A percentile compares a stretch with the other conserved stretches of the same genome.
phyloP scores from a whole-genome alignment of 345 rosid genomes.

The thale cress (Arabidopsis thaliana) region TAIR10.1 NC_003070.9:2099001-2099500 shows the following conservation, averaged over 20 bases:
- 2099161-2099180: slow-evolving; percentile 95
- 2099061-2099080: slow-evolving; percentile 60
- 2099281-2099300: slow-evolving; percentile 69
- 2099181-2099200: slow-evolving; percentile 87
- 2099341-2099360: slow-evolving; percentile 59
- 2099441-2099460: slow-evolving; percentile 9
- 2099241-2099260: slow-evolving; percentile 98
- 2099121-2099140: slow-evolving; percentile 92
- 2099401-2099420: slow-evolving; percentile 8
- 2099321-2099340: slow-evolving; percentile 83
- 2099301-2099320: slow-evolving; percentile 68
- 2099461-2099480: slow-evolving; percentile 67
- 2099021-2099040: slow-evolving; percentile 20
- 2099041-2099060: slow-evolving; percentile 14
- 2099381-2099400: slow-evolving; percentile 18
- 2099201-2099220: slow-evolving; percentile 87
- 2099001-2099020: slow-evolving; percentile 20
- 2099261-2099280: slow-evolving; percentile 77
- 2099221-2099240: slow-evolving; percentile 72
- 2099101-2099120: slow-evolving; percentile 88
- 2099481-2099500: slow-evolving; percentile 51
- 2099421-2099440: slow-evolving; percentile 17
- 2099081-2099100: slow-evolving; percentile 93
- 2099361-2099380: slow-evolving; percentile 49
- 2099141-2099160: slow-evolving; percentile 86